phyloP scores from a whole-genome alignment of 2,329 filamentous ascomycete genomes.

The Nigrospora oryzae region DNA sequence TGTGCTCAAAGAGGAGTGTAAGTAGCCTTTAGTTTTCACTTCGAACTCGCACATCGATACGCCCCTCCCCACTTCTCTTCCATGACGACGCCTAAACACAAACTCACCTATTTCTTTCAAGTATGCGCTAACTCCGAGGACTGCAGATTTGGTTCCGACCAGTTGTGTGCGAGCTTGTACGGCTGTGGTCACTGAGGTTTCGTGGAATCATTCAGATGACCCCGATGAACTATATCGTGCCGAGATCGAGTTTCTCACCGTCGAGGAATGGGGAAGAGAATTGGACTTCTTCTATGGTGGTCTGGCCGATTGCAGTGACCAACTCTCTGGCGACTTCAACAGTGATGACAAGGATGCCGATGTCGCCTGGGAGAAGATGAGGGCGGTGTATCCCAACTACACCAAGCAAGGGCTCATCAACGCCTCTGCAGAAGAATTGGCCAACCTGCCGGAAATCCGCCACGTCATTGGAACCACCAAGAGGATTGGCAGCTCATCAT shows the following conservation, averaged over 20 bases:
- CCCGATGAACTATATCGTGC: constrained; percentile 14
- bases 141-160: constrained; percentile 15
- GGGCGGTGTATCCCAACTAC: constrained; percentile 16
- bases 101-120: no score
- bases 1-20: constrained; percentile 19
- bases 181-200: constrained; percentile 16
- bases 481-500: constrained; percentile 25
- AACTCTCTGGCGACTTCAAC: constrained; percentile 11
- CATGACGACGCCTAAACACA: no score
- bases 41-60: no score
- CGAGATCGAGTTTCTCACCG: constrained; percentile 17
- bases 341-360: constrained; percentile 15
- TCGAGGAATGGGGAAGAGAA: constrained; percentile 15
- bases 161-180: constrained; percentile 27
- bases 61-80: no score
- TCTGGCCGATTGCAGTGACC: constrained; percentile 12
- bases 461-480: constrained; percentile 36
- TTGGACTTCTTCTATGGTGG: constrained; percentile 13
- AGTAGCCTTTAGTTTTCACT: no score
- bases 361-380: constrained; percentile 17
- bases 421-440: constrained; percentile 26
- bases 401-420: constrained; percentile 17
- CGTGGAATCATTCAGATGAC: constrained; percentile 17
- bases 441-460: constrained; percentile 27
- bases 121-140: no score